A percentile compares a stretch with the other conserved stretches of the same genome.
phyloP scores from a whole-genome alignment of 306 rosid genomes.

The Corylus americana region DNA sequence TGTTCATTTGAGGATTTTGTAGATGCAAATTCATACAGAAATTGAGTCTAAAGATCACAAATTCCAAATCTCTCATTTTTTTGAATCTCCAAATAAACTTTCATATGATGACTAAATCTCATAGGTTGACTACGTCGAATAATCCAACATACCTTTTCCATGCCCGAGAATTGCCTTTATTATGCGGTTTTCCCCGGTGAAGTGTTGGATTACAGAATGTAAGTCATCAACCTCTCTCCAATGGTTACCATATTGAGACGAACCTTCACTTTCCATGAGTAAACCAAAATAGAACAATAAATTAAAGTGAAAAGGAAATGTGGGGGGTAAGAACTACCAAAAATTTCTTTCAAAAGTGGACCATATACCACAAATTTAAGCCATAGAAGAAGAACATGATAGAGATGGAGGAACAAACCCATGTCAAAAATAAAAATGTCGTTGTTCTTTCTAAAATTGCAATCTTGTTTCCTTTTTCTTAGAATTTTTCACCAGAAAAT shows the following conservation, averaged over 20 bases:
- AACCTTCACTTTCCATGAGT: constrained; percentile 83
- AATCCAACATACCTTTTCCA: constrained; percentile 64
- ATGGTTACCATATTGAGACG: constrained; percentile 56
- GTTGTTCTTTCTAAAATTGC: neutral
- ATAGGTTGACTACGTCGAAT: constrained; percentile 5
- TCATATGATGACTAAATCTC: neutral
- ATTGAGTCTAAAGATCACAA: neutral
- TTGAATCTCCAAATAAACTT: neutral
- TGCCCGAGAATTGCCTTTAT: constrained; percentile 70
- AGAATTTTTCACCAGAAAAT: too few species aligned
- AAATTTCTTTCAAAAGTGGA: constrained; percentile 7
- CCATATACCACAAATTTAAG: constrained; percentile 20
- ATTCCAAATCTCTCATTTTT: neutral
- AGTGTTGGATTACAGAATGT: constrained; percentile 57
- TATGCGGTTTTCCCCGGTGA: constrained; percentile 40
- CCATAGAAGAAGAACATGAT: neutral
- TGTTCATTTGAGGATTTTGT: neutral
- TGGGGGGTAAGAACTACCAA: neutral
- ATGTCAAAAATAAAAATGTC: neutral
- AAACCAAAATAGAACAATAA: constrained; percentile 26
- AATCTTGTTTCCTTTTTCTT: neutral
- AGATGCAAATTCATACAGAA: neutral
- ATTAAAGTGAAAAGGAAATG: constrained; percentile 31
- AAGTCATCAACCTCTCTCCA: constrained; percentile 74
- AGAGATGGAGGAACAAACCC: constrained; percentile 19